Evolutionary conservation across 257 asterid species (phyloP).

Genomic region (Anisodus acutangulus): DNA sequence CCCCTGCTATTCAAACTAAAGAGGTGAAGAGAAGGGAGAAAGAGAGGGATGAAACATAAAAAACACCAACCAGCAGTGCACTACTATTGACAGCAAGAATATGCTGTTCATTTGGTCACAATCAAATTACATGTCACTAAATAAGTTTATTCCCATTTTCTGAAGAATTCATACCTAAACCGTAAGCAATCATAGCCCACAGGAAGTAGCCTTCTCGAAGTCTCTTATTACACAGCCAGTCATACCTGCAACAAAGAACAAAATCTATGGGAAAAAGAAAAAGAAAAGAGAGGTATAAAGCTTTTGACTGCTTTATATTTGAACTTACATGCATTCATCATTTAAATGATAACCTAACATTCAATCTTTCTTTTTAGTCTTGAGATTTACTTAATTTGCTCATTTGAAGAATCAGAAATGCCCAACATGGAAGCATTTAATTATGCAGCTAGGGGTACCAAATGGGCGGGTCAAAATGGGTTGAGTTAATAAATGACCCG

Average conservation of each 20-base stretch:
- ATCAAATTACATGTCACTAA: conserved; percentile 4
- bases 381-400: conserved; percentile 22
- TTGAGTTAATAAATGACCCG: too few species aligned
- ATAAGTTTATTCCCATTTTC: background rate
- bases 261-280: background rate
- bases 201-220: conserved; percentile 81
- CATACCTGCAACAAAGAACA: conserved; percentile 61
- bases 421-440: conserved; percentile 9
- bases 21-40: background rate
- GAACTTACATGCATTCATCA: background rate
- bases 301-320: conserved; percentile 24
- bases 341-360: conserved; percentile 4
- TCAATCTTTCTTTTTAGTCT: background rate
- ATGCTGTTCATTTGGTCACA: conserved; percentile 1
- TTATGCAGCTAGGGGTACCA: background rate
- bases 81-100: background rate
- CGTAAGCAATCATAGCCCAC: conserved; percentile 92
- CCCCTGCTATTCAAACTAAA: conserved; percentile 13
- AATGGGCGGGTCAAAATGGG: too few species aligned
- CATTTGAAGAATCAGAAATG: conserved; percentile 20
- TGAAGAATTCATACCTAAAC: conserved; percentile 37
- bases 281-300: conserved; percentile 1
- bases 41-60: background rate
- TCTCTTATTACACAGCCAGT: conserved; percentile 84
- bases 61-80: background rate